These are phyloP conservation scores for Quercus mongolica DNA, from an alignment of 306 rosid species.

Conservation along the genomic window DNA sequence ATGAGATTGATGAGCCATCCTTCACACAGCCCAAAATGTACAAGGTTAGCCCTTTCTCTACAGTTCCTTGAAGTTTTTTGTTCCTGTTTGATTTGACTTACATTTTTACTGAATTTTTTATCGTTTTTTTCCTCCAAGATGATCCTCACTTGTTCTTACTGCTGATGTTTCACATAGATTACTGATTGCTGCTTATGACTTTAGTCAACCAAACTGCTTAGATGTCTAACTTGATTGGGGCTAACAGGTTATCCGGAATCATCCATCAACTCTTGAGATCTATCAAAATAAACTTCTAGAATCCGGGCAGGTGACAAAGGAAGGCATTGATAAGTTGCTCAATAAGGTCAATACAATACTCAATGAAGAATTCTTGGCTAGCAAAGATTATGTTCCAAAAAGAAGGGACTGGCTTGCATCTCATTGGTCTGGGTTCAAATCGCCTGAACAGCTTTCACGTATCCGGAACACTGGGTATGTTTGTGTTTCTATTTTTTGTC, in stretches of 20 bases:
- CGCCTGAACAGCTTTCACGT: slow-evolving; percentile 95
- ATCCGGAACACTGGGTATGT: slow-evolving; percentile 88
- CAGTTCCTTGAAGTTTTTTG: slow-evolving; percentile 1
- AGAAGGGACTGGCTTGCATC: slow-evolving; percentile 98
- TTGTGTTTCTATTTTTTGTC: slow-evolving; percentile 12
- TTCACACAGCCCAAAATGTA: slow-evolving; percentile 98
- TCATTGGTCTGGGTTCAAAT: slow-evolving; percentile 92
- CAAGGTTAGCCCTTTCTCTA: slow-evolving; percentile 53
- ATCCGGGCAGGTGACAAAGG: slow-evolving; percentile 64
- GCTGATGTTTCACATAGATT: too few species aligned
- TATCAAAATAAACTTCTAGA: slow-evolving; percentile 81
- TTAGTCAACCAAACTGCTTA: slow-evolving; percentile 21
- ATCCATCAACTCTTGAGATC: slow-evolving; percentile 83
- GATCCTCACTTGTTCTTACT: not conserved
- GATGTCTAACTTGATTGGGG: slow-evolving; percentile 8
- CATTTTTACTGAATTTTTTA: not conserved
- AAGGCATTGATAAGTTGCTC: slow-evolving; percentile 63
- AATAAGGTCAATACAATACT: slow-evolving; percentile 69
- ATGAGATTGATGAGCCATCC: slow-evolving; percentile 96
- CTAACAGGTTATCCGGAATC: slow-evolving; percentile 71
- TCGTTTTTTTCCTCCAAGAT: not conserved
- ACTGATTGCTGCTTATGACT: not conserved
- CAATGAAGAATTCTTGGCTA: slow-evolving; percentile 80
- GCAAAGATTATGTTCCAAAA: slow-evolving; percentile 90
- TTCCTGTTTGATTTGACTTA: not conserved